Conservation (phyloP, 257 asterid genomes). For the Ehretia macrophylla region DNA sequence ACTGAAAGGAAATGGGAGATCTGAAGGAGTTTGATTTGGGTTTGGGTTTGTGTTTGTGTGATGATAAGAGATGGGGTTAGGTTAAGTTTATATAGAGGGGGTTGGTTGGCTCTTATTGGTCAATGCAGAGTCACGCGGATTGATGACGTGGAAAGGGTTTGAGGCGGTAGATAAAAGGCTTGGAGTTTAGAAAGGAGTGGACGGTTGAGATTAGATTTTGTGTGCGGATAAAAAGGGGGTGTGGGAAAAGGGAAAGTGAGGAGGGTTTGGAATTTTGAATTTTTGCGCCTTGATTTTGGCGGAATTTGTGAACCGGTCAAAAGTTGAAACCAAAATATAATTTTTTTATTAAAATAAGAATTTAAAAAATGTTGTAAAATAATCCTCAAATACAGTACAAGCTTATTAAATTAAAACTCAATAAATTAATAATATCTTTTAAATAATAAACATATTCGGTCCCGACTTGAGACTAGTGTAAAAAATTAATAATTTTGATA, state of each 20-base stretch:
- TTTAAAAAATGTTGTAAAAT: no score
- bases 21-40: not conserved
- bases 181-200: not conserved
- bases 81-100: conserved; percentile 8
- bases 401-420: no score
- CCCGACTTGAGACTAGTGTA: no score
- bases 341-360: no score
- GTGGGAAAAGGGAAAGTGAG: not conserved
- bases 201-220: conserved; percentile 7
- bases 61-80: not conserved
- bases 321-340: no score
- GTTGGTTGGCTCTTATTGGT: conserved; percentile 16
- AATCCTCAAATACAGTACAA: no score
- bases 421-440: no score
- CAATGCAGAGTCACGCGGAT: conserved; percentile 12
- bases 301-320: not conserved
- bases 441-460: no score
- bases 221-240: not conserved
- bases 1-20: not conserved
- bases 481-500: no score
- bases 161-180: conserved; percentile 10
- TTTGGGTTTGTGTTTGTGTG: not conserved
- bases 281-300: conserved; percentile 16
- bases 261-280: conserved; percentile 4
- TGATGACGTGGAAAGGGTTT: conserved; percentile 5